Percentiles rank a stretch among this genome's conserved stretches.
phyloP scores from a whole-genome alignment of 108 stramenopile genomes.

The Nitzschia sp. region DNA sequence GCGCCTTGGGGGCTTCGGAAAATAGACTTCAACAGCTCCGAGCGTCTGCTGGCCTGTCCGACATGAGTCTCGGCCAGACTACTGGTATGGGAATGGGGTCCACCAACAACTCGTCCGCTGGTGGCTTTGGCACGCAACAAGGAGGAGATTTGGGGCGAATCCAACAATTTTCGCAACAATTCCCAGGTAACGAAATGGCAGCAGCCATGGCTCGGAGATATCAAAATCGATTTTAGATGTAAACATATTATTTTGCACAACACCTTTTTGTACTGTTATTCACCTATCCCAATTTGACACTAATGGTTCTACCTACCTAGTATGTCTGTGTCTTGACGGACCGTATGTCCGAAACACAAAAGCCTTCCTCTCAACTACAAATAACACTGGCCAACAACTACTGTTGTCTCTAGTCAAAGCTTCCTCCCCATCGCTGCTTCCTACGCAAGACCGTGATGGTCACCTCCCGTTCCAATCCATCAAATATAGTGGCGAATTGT shows the following conservation, averaged over 20 bases:
- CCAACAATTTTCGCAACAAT: not conserved
- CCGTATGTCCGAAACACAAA: no score
- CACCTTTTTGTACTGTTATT: no score
- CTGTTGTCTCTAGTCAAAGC: conserved; percentile 22
- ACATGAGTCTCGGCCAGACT: not conserved
- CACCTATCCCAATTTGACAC: no score
- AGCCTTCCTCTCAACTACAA: no score
- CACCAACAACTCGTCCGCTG: not conserved
- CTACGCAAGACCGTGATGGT: conserved; percentile 43
- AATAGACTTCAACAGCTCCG: conserved; percentile 13
- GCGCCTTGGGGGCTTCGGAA: not conserved
- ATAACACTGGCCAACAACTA: no score
- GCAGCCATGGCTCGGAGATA: conserved; percentile 10
- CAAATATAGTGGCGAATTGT: conserved; percentile 33
- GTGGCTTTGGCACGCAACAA: no score
- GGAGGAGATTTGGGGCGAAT: conserved; percentile 17
- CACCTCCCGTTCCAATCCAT: conserved; percentile 37
- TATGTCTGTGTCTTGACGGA: no score
- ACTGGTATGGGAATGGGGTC: conserved; percentile 2
- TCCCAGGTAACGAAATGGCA: not conserved
- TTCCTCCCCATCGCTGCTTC: conserved; percentile 44
- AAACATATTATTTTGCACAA: not conserved
- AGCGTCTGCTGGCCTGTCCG: not conserved
- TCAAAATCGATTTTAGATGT: conserved; percentile 14
- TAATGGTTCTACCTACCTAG: no score